Conservation (phyloP, 2,329 filamentous ascomycete genomes). For the Colletotrichum tamarilloi region DNA sequence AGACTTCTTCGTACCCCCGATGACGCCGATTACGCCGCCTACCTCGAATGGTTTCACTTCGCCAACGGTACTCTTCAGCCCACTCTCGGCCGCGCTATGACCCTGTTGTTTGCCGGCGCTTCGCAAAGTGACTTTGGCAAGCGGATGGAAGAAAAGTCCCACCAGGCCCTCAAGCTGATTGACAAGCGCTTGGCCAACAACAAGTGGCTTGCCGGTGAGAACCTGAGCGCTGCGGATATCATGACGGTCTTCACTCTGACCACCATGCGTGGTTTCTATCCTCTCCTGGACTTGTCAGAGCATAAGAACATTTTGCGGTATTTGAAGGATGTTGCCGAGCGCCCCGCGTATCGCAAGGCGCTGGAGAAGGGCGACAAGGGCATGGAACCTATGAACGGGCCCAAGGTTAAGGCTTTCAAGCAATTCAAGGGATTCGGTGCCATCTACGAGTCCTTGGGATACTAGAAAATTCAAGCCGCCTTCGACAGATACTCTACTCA, state of each 20-base stretch:
- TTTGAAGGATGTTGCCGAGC: constrained; percentile 53
- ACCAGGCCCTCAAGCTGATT: constrained; percentile 45
- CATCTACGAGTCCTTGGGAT: neutral
- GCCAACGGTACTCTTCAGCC: constrained; percentile 58
- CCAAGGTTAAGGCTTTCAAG: constrained; percentile 23
- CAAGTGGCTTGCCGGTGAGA: constrained; percentile 68
- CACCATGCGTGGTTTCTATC: constrained; percentile 66
- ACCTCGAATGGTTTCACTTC: constrained; percentile 74
- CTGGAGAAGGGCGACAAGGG: constrained; percentile 62
- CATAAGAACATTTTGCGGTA: constrained; percentile 59
- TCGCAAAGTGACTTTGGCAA: constrained; percentile 28
- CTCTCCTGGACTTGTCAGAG: constrained; percentile 50
- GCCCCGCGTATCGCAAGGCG: constrained; percentile 59
- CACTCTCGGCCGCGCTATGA: constrained; percentile 50
- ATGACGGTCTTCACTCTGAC: constrained; percentile 72
- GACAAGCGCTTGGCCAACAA: constrained; percentile 60
- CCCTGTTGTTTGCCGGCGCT: constrained; percentile 40
- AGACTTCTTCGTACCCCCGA: constrained; percentile 52
- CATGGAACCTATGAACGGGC: constrained; percentile 44
- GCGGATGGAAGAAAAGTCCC: constrained; percentile 1
- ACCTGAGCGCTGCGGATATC: constrained; percentile 74
- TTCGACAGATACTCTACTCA: neutral
- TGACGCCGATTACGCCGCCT: constrained; percentile 66
- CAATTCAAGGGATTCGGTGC: constrained; percentile 13
- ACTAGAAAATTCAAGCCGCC: neutral